These are phyloP conservation scores for Aureoboletus auriporus DNA, from an alignment of 768 basidiomycete species.

Conservation along the genomic window DNA sequence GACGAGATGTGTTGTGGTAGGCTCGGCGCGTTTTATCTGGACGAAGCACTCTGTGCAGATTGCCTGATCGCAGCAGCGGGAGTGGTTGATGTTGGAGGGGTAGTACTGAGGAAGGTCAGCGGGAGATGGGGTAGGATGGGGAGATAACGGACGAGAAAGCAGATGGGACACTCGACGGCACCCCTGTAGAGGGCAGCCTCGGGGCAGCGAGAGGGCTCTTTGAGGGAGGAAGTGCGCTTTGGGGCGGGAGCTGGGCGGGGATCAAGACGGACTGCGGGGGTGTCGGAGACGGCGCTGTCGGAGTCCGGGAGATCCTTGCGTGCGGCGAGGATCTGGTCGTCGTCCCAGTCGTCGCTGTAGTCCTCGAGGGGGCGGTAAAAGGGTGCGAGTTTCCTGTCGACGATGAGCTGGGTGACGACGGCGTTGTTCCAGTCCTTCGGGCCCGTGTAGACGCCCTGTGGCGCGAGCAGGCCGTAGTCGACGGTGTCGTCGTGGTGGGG, in stretches of 20 bases:
- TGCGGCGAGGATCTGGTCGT: slow-evolving; percentile 79
- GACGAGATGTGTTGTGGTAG: slow-evolving; percentile 90
- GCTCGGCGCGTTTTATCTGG: slow-evolving; percentile 95
- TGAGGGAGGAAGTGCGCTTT: slow-evolving; percentile 55
- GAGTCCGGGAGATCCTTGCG: slow-evolving; percentile 63
- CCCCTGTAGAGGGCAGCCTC: slow-evolving; percentile 82
- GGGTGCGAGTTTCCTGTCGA: slow-evolving; percentile 85
- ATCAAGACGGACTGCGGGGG: slow-evolving; percentile 31
- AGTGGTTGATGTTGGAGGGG: slow-evolving; percentile 94
- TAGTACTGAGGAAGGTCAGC: slow-evolving; percentile 68
- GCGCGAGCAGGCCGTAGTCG: slow-evolving; percentile 76
- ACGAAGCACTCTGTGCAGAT: slow-evolving; percentile 99
- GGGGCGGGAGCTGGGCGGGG: slow-evolving; percentile 28
- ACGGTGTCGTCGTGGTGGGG: slow-evolving; percentile 77
- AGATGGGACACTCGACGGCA: slow-evolving; percentile 95
- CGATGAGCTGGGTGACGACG: slow-evolving; percentile 82
- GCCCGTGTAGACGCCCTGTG: slow-evolving; percentile 85
- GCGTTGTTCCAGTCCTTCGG: slow-evolving; percentile 86
- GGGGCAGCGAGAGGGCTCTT: slow-evolving; percentile 59
- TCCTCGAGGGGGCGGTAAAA: slow-evolving; percentile 97
- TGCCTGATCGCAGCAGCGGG: slow-evolving; percentile 96
- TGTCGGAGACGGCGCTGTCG: slow-evolving; percentile 41
- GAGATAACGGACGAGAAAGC: slow-evolving; percentile 76
- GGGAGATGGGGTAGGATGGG: slow-evolving; percentile 6
- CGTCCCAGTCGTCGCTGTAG: slow-evolving; percentile 84